Percentiles rank a stretch among this genome's conserved stretches.
These are phyloP conservation scores for Polychaeton citri DNA, from an alignment of 2,329 filamentous ascomycete species.

Conservation along the genomic window DNA sequence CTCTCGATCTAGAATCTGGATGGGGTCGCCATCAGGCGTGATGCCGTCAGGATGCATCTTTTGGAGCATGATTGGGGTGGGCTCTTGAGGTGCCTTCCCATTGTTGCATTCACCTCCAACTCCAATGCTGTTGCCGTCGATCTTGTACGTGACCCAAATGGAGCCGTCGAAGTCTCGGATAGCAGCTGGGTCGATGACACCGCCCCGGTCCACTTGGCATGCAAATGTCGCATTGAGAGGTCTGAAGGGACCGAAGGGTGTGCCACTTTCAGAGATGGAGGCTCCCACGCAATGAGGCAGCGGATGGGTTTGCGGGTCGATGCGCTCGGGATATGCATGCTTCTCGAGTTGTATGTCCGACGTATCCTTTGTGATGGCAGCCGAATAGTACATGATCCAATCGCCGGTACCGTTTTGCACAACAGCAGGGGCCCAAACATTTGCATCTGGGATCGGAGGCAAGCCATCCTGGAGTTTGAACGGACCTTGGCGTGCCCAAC, in stretches of 20 bases:
- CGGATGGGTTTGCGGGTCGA: not conserved
- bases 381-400: conserved; percentile 22
- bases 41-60: conserved; percentile 16
- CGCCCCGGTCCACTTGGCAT: conserved; percentile 17
- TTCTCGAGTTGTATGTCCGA: conserved; percentile 1
- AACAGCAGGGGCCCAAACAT: conserved; percentile 20
- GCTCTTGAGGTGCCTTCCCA: conserved; percentile 9
- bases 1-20: conserved; percentile 17
- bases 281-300: conserved; percentile 20
- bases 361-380: conserved; percentile 2
- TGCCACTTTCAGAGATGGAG: conserved; percentile 13
- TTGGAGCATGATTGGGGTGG: conserved; percentile 23
- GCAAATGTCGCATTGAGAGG: conserved; percentile 12
- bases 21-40: conserved; percentile 10
- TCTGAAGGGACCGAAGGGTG: conserved; percentile 17
- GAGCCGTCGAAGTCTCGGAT: conserved; percentile 16
- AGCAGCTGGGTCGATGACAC: conserved; percentile 21
- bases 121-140: conserved; percentile 23
- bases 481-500: conserved; percentile 11
- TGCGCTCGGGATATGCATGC: conserved; percentile 1
- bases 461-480: conserved; percentile 1
- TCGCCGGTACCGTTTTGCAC: conserved; percentile 14
- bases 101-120: conserved; percentile 21
- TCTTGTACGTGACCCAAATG: conserved; percentile 21
- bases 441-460: conserved; percentile 11